Evolutionary conservation across 139 green algal genomes (phyloP), one percentile per base, ranked within the genome.

Genomic region (Asterochloris erici): DNA sequence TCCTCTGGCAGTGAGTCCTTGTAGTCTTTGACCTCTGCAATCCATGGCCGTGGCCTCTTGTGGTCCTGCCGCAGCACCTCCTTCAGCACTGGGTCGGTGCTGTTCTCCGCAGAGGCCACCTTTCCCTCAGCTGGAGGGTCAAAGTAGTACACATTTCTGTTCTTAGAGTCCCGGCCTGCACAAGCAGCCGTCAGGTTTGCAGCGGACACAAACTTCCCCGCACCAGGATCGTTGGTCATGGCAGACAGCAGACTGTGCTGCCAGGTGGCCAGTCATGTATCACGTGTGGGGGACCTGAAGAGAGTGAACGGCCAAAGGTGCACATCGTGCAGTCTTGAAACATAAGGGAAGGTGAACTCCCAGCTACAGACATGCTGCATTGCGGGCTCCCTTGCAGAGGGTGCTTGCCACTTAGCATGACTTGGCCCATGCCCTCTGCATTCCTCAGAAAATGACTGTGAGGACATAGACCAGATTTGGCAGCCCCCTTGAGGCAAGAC

Each of bases 1-100:
- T 88, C 85, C 12, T 86, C 81, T 15, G 81, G 77, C 26, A 88
- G 73, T 47, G 86, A 86, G 12, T 79, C 78, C 54, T 81, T 81
- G 63, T 88, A 82, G 77, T 88, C 70, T 77, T 88, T 68, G 61
- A 38, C 73, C 61, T 64, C 77, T 73, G 77, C 63, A 23, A 81
- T 81, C 23, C 77, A 81, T 21, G 19, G 66, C n/a, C 63, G 47
- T 62, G 27, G 12, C 63, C 19, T 17, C 1, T 26, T 62, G 21
- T 24, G 26, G 63, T 81, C 77, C 68, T 38, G 21, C 0, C 63
- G 62, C 63, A 81, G 63, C 63, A 81, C 28, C 9, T n/a, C 27
- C 21, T 81, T 62, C 63, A 81, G 63, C 12, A 73, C 77, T 71
- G 47, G 61, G 26, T 81, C 77, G 29, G 26, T 74, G 63, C 62